phyloP scores from a whole-genome alignment of 371 early-diverging fungal species.

The Dipsacomyces acuminosporus region DNA sequence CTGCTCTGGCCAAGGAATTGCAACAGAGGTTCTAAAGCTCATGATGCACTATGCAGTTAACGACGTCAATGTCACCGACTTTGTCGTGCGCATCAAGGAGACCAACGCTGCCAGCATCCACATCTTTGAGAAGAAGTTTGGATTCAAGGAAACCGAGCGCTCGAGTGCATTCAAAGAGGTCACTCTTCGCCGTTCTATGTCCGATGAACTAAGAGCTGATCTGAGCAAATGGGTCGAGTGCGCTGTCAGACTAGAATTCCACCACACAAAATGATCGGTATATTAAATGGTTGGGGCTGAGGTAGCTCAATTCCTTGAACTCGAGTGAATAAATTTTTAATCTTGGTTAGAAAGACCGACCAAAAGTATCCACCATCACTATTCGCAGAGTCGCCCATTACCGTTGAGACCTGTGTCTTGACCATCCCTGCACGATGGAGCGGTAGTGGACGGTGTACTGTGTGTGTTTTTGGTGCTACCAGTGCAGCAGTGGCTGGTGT shows the following conservation, averaged over 20 bases:
- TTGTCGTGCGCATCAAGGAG: conserved; percentile 75
- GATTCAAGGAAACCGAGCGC: conserved; percentile 59
- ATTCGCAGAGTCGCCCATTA: no score
- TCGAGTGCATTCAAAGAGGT: conserved; percentile 72
- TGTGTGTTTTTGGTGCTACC: no score
- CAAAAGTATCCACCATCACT: no score
- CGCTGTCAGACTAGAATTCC: conserved; percentile 11
- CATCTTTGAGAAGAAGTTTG: conserved; percentile 65
- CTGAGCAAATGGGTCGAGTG: conserved; percentile 3
- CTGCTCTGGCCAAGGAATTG: conserved; percentile 65
- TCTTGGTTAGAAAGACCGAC: no score
- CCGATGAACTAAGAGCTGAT: conserved; percentile 41
- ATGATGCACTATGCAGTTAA: conserved; percentile 77
- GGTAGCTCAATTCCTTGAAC: no score
- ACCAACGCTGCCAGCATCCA: conserved; percentile 65
- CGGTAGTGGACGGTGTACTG: no score
- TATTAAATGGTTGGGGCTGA: no score
- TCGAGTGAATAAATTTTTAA: no score
- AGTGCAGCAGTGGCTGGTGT: no score
- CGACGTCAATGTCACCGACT: conserved; percentile 56
- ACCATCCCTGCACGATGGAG: no score
- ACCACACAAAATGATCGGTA: not conserved
- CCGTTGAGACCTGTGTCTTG: no score
- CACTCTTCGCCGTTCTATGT: conserved; percentile 52
- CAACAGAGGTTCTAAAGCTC: conserved; percentile 64